phyloP scores from a whole-genome alignment of 2,329 filamentous ascomycete species.

The Colletotrichum sp. region DNA sequence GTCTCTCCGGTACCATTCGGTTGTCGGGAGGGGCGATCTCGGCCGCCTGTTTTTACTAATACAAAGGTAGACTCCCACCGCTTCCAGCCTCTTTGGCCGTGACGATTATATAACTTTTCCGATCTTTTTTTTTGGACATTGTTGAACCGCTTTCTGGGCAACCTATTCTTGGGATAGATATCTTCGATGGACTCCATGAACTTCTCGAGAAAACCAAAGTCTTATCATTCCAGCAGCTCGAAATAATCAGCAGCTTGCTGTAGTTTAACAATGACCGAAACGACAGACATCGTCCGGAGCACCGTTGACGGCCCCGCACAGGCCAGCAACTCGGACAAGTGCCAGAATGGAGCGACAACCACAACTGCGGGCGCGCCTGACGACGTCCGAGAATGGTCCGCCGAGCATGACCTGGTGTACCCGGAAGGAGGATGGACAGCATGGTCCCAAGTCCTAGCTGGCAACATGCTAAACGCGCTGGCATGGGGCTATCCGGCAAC shows the following conservation, averaged over 20 bases:
- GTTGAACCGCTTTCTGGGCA: neutral
- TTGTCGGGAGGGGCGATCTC: neutral
- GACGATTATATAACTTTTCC: neutral
- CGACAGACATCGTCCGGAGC: neutral
- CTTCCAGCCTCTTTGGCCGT: neutral
- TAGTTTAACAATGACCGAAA: neutral
- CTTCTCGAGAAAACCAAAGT: neutral
- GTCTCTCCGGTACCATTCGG: neutral
- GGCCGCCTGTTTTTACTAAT: constrained; percentile 1
- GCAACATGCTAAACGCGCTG: constrained; percentile 52
- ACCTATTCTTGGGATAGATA: neutral
- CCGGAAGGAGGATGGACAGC: constrained; percentile 53
- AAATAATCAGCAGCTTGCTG: neutral
- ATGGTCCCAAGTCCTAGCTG: constrained; percentile 56
- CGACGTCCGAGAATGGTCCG: neutral
- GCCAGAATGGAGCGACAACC: neutral
- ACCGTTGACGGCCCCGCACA: neutral
- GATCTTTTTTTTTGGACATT: neutral
- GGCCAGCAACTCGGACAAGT: neutral
- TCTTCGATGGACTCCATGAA: neutral
- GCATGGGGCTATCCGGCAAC: constrained; percentile 55
- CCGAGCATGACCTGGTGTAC: constrained; percentile 16
- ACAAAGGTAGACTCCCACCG: neutral
- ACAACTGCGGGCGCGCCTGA: neutral
- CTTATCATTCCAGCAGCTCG: neutral